These are phyloP conservation scores for Gracilariopsis chorda DNA, from an alignment of 23 red algal species.

Conservation along the genomic window DNA sequence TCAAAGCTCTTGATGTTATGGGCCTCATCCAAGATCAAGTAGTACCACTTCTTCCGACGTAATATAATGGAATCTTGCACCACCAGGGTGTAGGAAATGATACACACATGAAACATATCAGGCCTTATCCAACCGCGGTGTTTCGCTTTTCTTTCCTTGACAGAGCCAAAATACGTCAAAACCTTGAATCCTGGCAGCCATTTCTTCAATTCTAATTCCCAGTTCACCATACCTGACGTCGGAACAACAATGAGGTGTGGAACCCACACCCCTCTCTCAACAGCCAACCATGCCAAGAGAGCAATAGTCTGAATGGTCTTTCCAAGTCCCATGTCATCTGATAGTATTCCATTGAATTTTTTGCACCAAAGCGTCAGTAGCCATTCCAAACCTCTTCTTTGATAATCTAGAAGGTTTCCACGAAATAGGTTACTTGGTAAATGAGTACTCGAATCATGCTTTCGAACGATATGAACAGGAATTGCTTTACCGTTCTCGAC, in stretches of 20 bases:
- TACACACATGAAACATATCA: slow-evolving; percentile 87
- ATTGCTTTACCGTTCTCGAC: neutral
- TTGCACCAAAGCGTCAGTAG: slow-evolving; percentile 81
- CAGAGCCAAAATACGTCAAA: slow-evolving; percentile 75
- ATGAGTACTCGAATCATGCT: neutral
- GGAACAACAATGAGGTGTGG: slow-evolving; percentile 95
- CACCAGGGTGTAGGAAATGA: slow-evolving; percentile 87
- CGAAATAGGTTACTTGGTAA: slow-evolving; percentile 63
- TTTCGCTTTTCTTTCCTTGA: slow-evolving; percentile 75
- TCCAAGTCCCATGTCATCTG: slow-evolving; percentile 99
- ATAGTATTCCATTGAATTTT: slow-evolving; percentile 89
- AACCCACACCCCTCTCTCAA: slow-evolving; percentile 73
- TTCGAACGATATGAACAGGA: too few species aligned
- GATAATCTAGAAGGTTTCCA: slow-evolving; percentile 77
- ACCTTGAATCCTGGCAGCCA: slow-evolving; percentile 87
- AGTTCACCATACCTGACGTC: slow-evolving; percentile 93
- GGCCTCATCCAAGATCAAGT: slow-evolving; percentile 97
- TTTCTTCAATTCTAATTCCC: slow-evolving; percentile 98
- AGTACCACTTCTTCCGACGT: slow-evolving; percentile 82
- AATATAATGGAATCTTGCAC: slow-evolving; percentile 73
- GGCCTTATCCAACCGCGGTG: slow-evolving; percentile 82
- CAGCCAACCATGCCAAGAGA: slow-evolving; percentile 80
- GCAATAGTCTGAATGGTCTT: slow-evolving; percentile 98
- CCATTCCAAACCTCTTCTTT: slow-evolving; percentile 86
- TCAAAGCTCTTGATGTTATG: slow-evolving; percentile 99